Conservation (phyloP, 2,329 filamentous ascomycete species). For the Huntiella savannae region DNA sequence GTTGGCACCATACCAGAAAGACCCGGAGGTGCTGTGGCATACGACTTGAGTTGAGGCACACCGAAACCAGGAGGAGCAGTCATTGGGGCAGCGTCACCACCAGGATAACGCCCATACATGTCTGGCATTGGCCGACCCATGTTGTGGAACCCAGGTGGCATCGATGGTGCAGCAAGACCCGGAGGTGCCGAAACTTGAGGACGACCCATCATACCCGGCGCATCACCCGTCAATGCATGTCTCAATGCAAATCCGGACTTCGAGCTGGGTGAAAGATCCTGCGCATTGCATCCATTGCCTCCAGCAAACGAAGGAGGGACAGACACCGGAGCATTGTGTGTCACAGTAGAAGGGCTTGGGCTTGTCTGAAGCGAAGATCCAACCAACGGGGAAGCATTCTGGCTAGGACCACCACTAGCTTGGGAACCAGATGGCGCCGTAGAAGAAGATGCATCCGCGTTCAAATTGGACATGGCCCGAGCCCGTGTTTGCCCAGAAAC, state of each 20-base stretch:
- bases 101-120: constrained; percentile 7
- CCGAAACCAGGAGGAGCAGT: constrained; percentile 5
- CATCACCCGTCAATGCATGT: too few relatives aligned
- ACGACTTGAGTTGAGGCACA: constrained; percentile 20
- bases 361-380: constrained; percentile 46
- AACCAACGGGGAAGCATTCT: constrained; percentile 39
- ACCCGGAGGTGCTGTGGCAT: constrained; percentile 17
- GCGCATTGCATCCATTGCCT: constrained; percentile 16
- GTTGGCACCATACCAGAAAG: neutral
- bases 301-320: neutral
- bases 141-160: constrained; percentile 25
- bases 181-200: constrained; percentile 3
- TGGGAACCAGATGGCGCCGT: constrained; percentile 49
- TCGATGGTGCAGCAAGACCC: constrained; percentile 10
- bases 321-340: constrained; percentile 1
- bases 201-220: constrained; percentile 14
- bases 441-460: constrained; percentile 40
- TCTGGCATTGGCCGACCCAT: constrained; percentile 7
- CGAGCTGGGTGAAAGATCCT: constrained; percentile 45
- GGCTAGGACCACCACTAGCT: constrained; percentile 33
- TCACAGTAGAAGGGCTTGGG: constrained; percentile 36
- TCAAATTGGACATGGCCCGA: constrained; percentile 64
- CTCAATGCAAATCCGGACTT: too few relatives aligned
- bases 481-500: constrained; percentile 54
- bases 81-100: constrained; percentile 7